Base-by-base conservation (phyloP, 345 rosid genomes). In the Citrus inodora region DNA sequence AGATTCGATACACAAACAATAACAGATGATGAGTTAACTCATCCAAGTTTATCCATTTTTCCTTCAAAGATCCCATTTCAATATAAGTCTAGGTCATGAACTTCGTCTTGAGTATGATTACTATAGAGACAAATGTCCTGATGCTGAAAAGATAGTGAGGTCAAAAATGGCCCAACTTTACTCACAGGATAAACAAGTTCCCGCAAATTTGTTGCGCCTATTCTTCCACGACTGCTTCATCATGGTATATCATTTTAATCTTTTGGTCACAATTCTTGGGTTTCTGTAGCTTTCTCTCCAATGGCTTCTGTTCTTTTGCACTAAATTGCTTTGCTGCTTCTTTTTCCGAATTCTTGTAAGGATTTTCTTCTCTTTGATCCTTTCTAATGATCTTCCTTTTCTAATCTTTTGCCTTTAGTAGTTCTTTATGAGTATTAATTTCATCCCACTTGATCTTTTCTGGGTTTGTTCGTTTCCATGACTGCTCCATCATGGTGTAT, bases 201-300 rank as follows among this genome's bases (percentile, higher is more conserved):
- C 85, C 22, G 70, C 86, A n/a, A 81, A 55, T 74, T 73, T 86
- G 9, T 82, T 87, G 68, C 75, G 87, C 30, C 81, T 87, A 61
- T 30, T 82, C 35, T 87, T 87, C 86, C 88, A 83, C 51, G 90
- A 88, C 32, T 88, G 86, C 83, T 86, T 88, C 83, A 82, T 82
- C 53, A 63, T 63, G 86, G 85, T 87, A 74, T 35, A 22, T 27
- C 30, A 13, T 10, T 16, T 28, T 27, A 27, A 14, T 62, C 30
- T 32, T 62, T 27, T 0, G 14, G 11, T 62, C 35, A 9, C 19
- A 14, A 10, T 2, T 61, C 19, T 27, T 62, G 35, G 6, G 7
- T 62, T 62, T 27, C 30, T 13, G 37, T 62, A 32, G 2, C 66
- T 10, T 6, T 62, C 35, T 13, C 22, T 27, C 35, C 6, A 25